phyloP scores from a whole-genome alignment of 768 basidiomycete genomes.

The Dacryopinax primogenitus region DNA sequence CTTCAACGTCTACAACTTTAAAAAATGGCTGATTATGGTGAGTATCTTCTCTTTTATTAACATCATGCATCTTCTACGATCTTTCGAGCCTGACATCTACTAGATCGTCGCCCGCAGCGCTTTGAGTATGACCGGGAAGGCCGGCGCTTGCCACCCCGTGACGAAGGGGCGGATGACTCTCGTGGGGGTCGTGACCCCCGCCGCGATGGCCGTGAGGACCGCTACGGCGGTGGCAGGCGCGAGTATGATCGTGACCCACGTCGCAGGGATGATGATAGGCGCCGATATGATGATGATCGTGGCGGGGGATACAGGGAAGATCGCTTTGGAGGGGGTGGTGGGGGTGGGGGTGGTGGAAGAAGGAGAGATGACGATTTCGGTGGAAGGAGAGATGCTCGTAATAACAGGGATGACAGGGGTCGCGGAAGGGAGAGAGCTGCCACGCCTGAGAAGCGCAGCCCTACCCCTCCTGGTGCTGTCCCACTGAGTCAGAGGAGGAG shows the following conservation, averaged over 20 bases:
- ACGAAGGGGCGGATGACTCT: neutral
- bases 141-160: neutral
- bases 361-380: slow-evolving; percentile 19
- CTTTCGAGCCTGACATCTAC: neutral
- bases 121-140: neutral
- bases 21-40: slow-evolving; percentile 4
- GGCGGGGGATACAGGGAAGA: slow-evolving; percentile 15
- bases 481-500: slow-evolving; percentile 76
- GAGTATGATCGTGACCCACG: slow-evolving; percentile 14
- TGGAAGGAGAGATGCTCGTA: slow-evolving; percentile 33
- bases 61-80: neutral
- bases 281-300: neutral
- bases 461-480: slow-evolving; percentile 74
- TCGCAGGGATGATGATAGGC: slow-evolving; percentile 25
- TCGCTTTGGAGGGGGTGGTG: slow-evolving; percentile 29
- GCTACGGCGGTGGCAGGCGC: slow-evolving; percentile 41
- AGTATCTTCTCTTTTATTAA: neutral
- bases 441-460: slow-evolving; percentile 68
- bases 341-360: slow-evolving; percentile 28
- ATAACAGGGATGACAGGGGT: neutral
- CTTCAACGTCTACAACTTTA: neutral
- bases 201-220: slow-evolving; percentile 28
- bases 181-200: neutral
- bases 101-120: slow-evolving; percentile 5
- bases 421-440: slow-evolving; percentile 39